Evolutionary conservation across 441 rosid species (phyloP), one percentile per base, ranked within the genome.

Genomic region (Omphalea diandra): DNA sequence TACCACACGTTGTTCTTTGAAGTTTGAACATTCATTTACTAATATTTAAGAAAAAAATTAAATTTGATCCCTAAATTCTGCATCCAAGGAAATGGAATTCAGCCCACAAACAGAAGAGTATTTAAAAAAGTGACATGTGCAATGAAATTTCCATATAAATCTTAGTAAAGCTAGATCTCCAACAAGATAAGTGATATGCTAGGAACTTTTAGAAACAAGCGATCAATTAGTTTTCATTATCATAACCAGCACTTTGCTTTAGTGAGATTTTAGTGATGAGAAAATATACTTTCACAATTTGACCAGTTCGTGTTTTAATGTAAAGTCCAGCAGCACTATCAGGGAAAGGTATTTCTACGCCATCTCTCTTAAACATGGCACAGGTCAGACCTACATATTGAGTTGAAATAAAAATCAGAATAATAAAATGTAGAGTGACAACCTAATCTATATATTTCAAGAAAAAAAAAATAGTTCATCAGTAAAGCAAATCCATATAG

Each of bases 281-380:
- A 75, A 75, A 70, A 63, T 78, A 68, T 90, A 94, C 99, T 85
- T 92, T 92, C 74, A 89, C 94, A 57, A 90, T 80, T 69, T 94
- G 86, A 83, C 81, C 87, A 5, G 83, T 77, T 75, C 98, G 88
- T 76, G 97, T 88, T 84, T 80, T 83, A 79, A 94, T 84, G 80
- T 92, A 94, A 74, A 94, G 93, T 73, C 99, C 99, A 50, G 98
- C 86, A 77, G 82, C 84, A 80, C 77, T 80, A 82, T 89, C 96
- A 2, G 96, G 93, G 78, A 90, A 92, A 82, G 93, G 83, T 78
- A 87, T 77, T 86, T 88, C 93, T 70, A 75, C 81, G 65, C 84
- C 89, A 69, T 87, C 83, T 82, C 88, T 89, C 72, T 81, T 88
- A 86, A 89, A 92, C 79, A 92, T 82, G 53, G 86, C 98, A 85